Base-by-base conservation (phyloP, 805 yeast species). In the Teunomyces panamensis region DNA sequence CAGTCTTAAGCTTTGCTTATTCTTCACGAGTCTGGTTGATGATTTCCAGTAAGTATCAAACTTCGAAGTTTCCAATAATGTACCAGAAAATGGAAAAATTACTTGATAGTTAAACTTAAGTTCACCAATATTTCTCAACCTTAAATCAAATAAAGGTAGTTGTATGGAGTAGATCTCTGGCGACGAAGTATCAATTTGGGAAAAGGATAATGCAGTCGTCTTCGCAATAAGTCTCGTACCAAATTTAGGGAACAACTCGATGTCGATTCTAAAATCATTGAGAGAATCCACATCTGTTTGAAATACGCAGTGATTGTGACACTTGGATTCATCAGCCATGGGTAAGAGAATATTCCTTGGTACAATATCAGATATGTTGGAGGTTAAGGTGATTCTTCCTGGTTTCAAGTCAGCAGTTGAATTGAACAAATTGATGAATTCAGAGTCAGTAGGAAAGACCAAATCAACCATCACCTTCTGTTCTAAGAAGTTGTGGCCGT, bases 31-130 rank as follows among this genome's bases (percentile, higher is more conserved):
- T 39, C 85, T 79, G 0, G 97, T 87, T 0, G 96, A 71, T 0
- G 75, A 85, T 66, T 91, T 94, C 99, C 99, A 92, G 67, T 92
- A 92, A 0, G 98, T 92, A 60, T 91, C 97, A 62, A 87, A 90
- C 69, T 89, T 89, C 9, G 96, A 84, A 37, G 95, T 86, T 64
- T 91, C 97, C 49, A 92, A 70, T 4, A 96, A 85, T 0, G 69
- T 70, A 5, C 97, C 97, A 5, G 84, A 75, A 62, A 85, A 94
- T n/a, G 99, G 97, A 63, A 84, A 83, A 44, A 92, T 88, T 2
- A 92, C 80, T 58, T 89, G 91, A 67, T 83, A 89, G 52, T 81
- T 80, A 65, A 91, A 87, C 32, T 77, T 77, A 39, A 92, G 67
- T 49, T 84, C 86, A 10, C 99, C 99, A 50, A 91, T 85, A 48